phyloP scores from a whole-genome alignment of 108 stramenopile species.

The Skeletonema marinoi region DNA sequence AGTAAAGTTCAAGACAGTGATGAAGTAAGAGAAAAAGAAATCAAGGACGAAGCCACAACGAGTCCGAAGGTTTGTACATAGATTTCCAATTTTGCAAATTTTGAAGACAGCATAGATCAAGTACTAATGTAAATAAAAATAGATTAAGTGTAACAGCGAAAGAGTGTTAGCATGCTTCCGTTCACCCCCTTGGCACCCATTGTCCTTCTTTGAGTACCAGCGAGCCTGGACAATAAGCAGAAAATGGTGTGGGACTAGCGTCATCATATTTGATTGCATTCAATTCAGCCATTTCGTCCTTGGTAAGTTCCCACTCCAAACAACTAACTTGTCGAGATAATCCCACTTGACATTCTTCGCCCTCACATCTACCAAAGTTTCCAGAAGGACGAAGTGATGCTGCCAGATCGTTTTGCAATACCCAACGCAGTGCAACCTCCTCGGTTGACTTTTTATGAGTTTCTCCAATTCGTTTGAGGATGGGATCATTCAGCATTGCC shows the following conservation, averaged over 20 bases:
- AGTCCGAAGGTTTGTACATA: not conserved
- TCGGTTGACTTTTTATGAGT: slow-evolving; percentile 37
- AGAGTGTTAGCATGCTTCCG: not conserved
- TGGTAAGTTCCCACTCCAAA: slow-evolving; percentile 44
- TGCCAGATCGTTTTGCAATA: slow-evolving; percentile 49
- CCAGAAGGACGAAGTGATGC: slow-evolving; percentile 43
- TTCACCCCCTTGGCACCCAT: not conserved
- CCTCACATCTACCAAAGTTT: slow-evolving; percentile 47
- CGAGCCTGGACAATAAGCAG: slow-evolving; percentile 51
- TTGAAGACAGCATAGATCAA: not conserved
- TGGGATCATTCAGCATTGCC: slow-evolving; percentile 32
- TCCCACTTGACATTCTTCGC: slow-evolving; percentile 32
- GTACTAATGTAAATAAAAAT: not conserved
- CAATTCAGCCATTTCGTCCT: slow-evolving; percentile 42
- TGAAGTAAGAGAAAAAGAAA: not conserved
- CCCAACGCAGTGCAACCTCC: slow-evolving; percentile 59
- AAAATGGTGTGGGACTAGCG: slow-evolving; percentile 56
- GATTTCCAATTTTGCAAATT: no score
- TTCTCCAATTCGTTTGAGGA: slow-evolving; percentile 32
- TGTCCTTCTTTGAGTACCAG: slow-evolving; percentile 12
- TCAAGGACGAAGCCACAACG: not conserved
- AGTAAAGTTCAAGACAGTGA: not conserved
- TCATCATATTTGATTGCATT: slow-evolving; percentile 34
- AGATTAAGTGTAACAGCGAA: not conserved
- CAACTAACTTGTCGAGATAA: slow-evolving; percentile 22